phyloP scores from a whole-genome alignment of 2,329 filamentous ascomycete species.

The Cladosporium sp. region DNA sequence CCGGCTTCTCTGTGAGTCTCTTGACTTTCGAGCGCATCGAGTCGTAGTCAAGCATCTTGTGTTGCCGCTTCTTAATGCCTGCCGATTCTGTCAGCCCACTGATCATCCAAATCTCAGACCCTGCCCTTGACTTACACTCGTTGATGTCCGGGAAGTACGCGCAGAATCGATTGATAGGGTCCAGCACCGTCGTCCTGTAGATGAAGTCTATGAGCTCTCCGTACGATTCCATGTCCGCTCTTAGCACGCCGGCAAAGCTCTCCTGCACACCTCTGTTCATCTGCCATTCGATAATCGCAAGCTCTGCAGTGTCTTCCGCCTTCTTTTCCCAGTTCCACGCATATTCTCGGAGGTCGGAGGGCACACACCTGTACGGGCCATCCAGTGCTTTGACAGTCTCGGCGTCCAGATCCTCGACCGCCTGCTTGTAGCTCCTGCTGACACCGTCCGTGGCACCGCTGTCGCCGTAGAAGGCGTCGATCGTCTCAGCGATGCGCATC shows the following conservation, averaged over 20 bases:
- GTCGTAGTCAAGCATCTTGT: constrained; percentile 98
- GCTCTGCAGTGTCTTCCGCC: constrained; percentile 14
- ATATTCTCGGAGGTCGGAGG: constrained; percentile 15
- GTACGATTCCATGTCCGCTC: constrained; percentile 7
- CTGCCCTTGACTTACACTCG: constrained; percentile 58
- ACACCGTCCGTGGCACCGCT: constrained; percentile 91
- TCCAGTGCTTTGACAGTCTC: constrained; percentile 98
- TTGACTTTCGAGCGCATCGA: constrained; percentile 92
- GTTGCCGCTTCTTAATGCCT: constrained; percentile 95
- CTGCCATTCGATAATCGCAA: constrained; percentile 22
- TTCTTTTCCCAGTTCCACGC: constrained; percentile 18
- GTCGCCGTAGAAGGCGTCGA: constrained; percentile 98
- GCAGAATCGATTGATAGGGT: constrained; percentile 93
- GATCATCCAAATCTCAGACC: too few relatives aligned
- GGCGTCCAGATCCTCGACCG: constrained; percentile 92
- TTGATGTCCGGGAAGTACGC: constrained; percentile 99
- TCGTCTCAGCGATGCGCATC: constrained; percentile 98
- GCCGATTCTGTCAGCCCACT: background rate
- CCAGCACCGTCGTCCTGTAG: constrained; percentile 75
- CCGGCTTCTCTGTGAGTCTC: constrained; percentile 93
- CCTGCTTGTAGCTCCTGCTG: constrained; percentile 94
- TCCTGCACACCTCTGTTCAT: constrained; percentile 21
- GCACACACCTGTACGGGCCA: constrained; percentile 72
- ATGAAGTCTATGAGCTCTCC: constrained; percentile 27
- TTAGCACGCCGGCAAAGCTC: constrained; percentile 13